Base-by-base conservation (phyloP, 179 eudicot species). In the Beta lomatogona region DNA sequence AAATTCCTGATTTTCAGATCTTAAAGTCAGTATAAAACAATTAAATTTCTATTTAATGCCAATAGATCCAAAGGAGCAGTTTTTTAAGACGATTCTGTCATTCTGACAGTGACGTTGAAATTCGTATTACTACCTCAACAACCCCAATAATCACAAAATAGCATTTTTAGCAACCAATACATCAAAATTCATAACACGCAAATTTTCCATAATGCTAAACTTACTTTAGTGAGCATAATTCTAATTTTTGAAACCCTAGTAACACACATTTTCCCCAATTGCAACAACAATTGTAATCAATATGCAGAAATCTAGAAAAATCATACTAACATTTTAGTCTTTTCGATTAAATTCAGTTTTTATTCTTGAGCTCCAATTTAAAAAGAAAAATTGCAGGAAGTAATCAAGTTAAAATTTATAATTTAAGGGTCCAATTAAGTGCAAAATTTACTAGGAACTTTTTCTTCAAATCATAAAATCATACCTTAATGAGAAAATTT, bases 1-100 rank as follows among this genome's bases (percentile, higher is more conserved):
- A 72, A 72, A 50, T 19, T 48, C 57, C 58, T 71, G 12, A 71
- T 46, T 46, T 71, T 71, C 75, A 71, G 75, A 71, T n/a, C 28
- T 71, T 31, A 71, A 0, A 18, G 28, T 46, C 55, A 48, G 19
- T 19, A 66, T 4, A 3, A 31, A 66, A 66, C 68, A 64, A 11
- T 36, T 16, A 31, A 31, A 15, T 31, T 25, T 66, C 41, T 66
- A 66, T 9, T 28, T 31, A 28, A 66, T 28, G 70, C 46, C 5
- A 19, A 8, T 55, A 61, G 3, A n/a, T 61, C 19, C 41, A 66
- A 44, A 36, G 5, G 14, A 16, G 63, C 63, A 58, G 21, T 58
- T 18, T 11, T 11, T 11, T 58, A 14, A 58, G 63, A 58, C 4
- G 18, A 58, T 36, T 36, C 41, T 36, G 41, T 36, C 41, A 36